Evolutionary conservation across 164 flowering plant species (phyloP).

Genomic region (Vitis vinifera): ASM3070453v1 NC_081816.1:471501-472000

Average conservation of each 20-base stretch:
- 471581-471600: conserved; percentile 71
- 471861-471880: no score
- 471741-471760: not conserved
- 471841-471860: no score
- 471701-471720: not conserved
- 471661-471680: not conserved
- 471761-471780: not conserved
- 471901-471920: no score
- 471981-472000: no score
- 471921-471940: no score
- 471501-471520: conserved; percentile 57
- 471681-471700: not conserved
- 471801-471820: no score
- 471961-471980: no score
- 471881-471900: no score
- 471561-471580: conserved; percentile 66
- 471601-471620: conserved; percentile 46
- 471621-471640: conserved; percentile 45
- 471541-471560: conserved; percentile 64
- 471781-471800: no score
- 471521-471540: conserved; percentile 68
- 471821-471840: no score
- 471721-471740: not conserved
- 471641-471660: conserved; percentile 57
- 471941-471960: no score